Conservation (phyloP, 2,329 filamentous ascomycete species). For the Paraphaeosphaeria sporulosa region DNA sequence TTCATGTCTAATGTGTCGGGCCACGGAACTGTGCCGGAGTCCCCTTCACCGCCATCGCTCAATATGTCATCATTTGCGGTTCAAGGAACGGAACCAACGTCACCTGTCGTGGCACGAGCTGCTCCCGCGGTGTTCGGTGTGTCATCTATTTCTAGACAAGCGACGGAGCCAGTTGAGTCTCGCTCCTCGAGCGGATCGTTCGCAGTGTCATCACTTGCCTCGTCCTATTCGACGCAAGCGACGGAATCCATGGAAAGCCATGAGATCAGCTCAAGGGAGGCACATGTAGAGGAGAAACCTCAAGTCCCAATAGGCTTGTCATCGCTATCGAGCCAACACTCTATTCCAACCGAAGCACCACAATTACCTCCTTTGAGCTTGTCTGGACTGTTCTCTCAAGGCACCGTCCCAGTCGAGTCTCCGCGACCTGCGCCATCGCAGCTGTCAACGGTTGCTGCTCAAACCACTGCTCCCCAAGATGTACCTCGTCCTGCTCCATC, state of each 20-base stretch:
- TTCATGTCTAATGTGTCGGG: constrained; percentile 20
- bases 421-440: constrained; percentile 25
- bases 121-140: constrained; percentile 34
- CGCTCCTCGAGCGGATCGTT: constrained; percentile 25
- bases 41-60: constrained; percentile 7
- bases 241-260: constrained; percentile 29
- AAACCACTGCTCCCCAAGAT: constrained; percentile 36
- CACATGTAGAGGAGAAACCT: neutral
- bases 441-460: constrained; percentile 30
- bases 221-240: constrained; percentile 38
- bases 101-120: constrained; percentile 39
- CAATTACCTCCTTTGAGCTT: constrained; percentile 26
- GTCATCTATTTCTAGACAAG: constrained; percentile 38
- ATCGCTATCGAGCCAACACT: constrained; percentile 22
- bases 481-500: constrained; percentile 20
- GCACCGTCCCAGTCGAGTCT: constrained; percentile 34
- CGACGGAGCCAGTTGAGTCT: constrained; percentile 36
- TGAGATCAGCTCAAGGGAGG: neutral
- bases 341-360: constrained; percentile 25
- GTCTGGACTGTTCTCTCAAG: constrained; percentile 38
- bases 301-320: constrained; percentile 23
- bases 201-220: constrained; percentile 34
- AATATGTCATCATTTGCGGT: constrained; percentile 22
- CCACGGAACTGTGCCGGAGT: constrained; percentile 19
- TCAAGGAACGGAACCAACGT: constrained; percentile 36